These are phyloP conservation scores for Penicillium longicatenatum DNA, from an alignment of 495 filamentous ascomycete species.

Conservation along the genomic window DNA sequence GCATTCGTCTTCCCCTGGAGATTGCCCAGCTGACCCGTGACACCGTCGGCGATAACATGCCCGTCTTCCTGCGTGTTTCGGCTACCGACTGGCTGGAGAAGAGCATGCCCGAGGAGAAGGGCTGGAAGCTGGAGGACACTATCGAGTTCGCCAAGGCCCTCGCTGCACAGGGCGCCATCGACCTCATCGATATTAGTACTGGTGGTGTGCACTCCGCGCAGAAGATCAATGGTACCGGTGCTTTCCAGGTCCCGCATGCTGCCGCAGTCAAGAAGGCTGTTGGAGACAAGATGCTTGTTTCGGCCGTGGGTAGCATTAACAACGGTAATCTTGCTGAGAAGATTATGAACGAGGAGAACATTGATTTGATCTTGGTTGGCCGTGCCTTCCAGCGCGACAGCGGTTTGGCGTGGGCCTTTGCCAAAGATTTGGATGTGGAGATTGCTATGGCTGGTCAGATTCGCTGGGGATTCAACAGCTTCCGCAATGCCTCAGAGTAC, in stretches of 20 bases:
- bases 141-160: slow-evolving; percentile 57
- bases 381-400: slow-evolving; percentile 73
- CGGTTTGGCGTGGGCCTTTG: slow-evolving; percentile 66
- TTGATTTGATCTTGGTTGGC: slow-evolving; percentile 65
- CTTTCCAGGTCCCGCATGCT: slow-evolving; percentile 69
- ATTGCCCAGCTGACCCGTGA: slow-evolving; percentile 59
- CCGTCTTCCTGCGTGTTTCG: slow-evolving; percentile 65
- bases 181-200: slow-evolving; percentile 65
- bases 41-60: slow-evolving; percentile 57
- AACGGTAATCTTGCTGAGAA: slow-evolving; percentile 59
- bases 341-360: slow-evolving; percentile 54
- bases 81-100: slow-evolving; percentile 65
- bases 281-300: slow-evolving; percentile 60
- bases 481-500: slow-evolving; percentile 39
- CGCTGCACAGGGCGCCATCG: slow-evolving; percentile 56
- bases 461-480: slow-evolving; percentile 54
- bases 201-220: slow-evolving; percentile 63
- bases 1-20: slow-evolving; percentile 59
- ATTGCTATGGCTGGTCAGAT: slow-evolving; percentile 69
- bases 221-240: slow-evolving; percentile 57
- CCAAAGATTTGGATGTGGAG: slow-evolving; percentile 64
- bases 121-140: slow-evolving; percentile 60
- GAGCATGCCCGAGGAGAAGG: slow-evolving; percentile 44
- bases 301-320: slow-evolving; percentile 66
- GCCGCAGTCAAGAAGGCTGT: slow-evolving; percentile 63